These are phyloP conservation scores for Ophiosphaerella narmari DNA, from an alignment of 2,329 filamentous ascomycete genomes.

Conservation along the genomic window DNA sequence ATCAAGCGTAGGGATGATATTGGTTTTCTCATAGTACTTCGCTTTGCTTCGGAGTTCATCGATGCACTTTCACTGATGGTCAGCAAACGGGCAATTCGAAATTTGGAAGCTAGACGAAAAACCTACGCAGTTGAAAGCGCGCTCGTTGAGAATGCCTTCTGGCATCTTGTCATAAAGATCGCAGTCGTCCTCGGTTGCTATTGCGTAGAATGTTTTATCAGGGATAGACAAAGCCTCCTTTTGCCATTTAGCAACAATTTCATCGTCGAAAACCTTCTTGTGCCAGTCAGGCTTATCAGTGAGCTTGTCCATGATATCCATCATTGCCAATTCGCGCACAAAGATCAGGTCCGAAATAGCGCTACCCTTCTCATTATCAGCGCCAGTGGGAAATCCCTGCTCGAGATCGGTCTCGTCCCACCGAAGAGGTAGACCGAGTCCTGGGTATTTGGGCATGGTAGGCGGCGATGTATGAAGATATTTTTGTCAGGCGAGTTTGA, in stretches of 20 bases:
- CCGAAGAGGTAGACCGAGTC: slow-evolving; percentile 22
- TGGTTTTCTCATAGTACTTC: slow-evolving; percentile 46
- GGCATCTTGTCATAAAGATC: not conserved
- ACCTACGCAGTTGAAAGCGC: slow-evolving; percentile 21
- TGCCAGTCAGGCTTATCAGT: slow-evolving; percentile 50
- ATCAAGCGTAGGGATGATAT: slow-evolving; percentile 54
- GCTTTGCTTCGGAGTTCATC: slow-evolving; percentile 59
- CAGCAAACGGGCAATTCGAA: not conserved
- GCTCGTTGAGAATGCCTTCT: slow-evolving; percentile 17
- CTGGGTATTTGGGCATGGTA: slow-evolving; percentile 12
- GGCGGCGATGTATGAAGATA: not conserved
- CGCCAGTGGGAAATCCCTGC: slow-evolving; percentile 12
- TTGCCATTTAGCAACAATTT: slow-evolving; percentile 29
- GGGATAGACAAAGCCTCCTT: slow-evolving; percentile 26
- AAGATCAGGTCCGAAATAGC: slow-evolving; percentile 22
- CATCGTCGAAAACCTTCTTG: slow-evolving; percentile 45
- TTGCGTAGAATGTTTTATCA: slow-evolving; percentile 14
- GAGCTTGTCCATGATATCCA: slow-evolving; percentile 46
- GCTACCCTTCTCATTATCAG: slow-evolving; percentile 12
- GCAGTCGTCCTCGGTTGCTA: slow-evolving; percentile 4
- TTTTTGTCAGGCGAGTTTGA: too few species aligned
- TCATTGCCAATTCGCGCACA: slow-evolving; percentile 47
- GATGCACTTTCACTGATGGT: slow-evolving; percentile 17
- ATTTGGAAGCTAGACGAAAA: not conserved
- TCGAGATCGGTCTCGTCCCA: not conserved